phyloP scores from a whole-genome alignment of 2,329 filamentous ascomycete genomes.

The Pyricularia pennisetigena region DNA sequence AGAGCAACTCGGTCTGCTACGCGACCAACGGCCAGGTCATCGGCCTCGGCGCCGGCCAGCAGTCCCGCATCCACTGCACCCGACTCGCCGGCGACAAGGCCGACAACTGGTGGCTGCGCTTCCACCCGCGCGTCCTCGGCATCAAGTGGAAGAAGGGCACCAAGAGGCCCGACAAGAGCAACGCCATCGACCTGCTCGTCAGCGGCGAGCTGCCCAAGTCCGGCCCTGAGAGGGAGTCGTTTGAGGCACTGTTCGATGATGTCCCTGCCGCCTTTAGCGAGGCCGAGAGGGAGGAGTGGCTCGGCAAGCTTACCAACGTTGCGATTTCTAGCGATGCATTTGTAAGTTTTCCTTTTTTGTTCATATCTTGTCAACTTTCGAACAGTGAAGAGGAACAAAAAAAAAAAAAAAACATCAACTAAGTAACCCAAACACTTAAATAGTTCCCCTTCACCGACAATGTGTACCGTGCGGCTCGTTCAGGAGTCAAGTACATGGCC shows the following conservation, averaged over 20 bases:
- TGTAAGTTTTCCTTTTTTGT: conserved; percentile 43
- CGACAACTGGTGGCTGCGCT: conserved; percentile 99
- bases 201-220: conserved; percentile 79
- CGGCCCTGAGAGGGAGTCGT: conserved; percentile 75
- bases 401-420: not conserved
- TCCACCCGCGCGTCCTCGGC: conserved; percentile 78
- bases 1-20: conserved; percentile 98
- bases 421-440: conserved; percentile 4
- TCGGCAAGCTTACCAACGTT: conserved; percentile 70
- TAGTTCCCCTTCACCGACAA: conserved; percentile 99
- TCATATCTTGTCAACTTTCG: not conserved
- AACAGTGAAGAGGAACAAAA: not conserved
- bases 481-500: conserved; percentile 91
- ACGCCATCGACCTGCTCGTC: conserved; percentile 91
- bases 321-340: conserved; percentile 92
- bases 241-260: conserved; percentile 83
- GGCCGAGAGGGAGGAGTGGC: conserved; percentile 80
- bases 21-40: conserved; percentile 88
- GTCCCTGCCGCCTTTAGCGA: conserved; percentile 74
- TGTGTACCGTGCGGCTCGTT: conserved; percentile 80
- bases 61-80: conserved; percentile 97
- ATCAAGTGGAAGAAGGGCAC: conserved; percentile 97
- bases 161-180: conserved; percentile 95
- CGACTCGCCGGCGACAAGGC: conserved; percentile 95
- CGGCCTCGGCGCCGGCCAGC: conserved; percentile 90